A percentile compares a stretch with the other conserved stretches of the same genome.
Evolutionary conservation across 2,329 filamentous ascomycete species (phyloP).

Genomic region (Podosphaera aphanis): DNA sequence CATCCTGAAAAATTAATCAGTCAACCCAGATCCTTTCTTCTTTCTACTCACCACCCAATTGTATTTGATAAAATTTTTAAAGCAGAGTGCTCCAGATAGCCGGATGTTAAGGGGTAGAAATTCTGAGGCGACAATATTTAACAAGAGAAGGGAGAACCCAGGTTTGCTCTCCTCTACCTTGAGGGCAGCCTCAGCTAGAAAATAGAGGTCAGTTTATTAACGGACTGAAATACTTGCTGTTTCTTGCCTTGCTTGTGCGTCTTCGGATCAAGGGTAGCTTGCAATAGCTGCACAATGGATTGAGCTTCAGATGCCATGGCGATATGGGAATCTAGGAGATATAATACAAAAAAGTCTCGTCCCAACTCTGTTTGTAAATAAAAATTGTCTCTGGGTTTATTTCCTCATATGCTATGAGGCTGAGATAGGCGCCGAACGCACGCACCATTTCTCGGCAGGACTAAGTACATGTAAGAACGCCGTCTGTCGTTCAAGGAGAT

Average conservation of each 20-base stretch:
- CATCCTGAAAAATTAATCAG: constrained; percentile 32
- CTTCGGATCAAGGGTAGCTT: constrained; percentile 70
- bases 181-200: constrained; percentile 58
- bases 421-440: neutral
- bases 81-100: constrained; percentile 72
- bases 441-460: no score
- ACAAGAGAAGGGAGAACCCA: constrained; percentile 66
- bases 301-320: constrained; percentile 37
- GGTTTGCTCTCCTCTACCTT: constrained; percentile 60
- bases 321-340: constrained; percentile 1
- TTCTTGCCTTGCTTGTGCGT: constrained; percentile 69
- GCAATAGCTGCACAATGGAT: constrained; percentile 56
- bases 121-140: constrained; percentile 70
- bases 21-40: neutral
- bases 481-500: no score
- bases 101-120: constrained; percentile 53
- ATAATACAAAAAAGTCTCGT: neutral
- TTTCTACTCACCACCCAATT: constrained; percentile 53
- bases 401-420: neutral
- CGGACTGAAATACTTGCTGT: constrained; percentile 8
- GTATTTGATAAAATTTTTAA: constrained; percentile 93
- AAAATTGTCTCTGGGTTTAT: neutral
- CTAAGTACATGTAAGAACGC: no score
- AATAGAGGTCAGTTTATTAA: constrained; percentile 10
- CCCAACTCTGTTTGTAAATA: neutral